phyloP scores from a whole-genome alignment of 1,139 yeast species.

The Pichia sp. region DNA sequence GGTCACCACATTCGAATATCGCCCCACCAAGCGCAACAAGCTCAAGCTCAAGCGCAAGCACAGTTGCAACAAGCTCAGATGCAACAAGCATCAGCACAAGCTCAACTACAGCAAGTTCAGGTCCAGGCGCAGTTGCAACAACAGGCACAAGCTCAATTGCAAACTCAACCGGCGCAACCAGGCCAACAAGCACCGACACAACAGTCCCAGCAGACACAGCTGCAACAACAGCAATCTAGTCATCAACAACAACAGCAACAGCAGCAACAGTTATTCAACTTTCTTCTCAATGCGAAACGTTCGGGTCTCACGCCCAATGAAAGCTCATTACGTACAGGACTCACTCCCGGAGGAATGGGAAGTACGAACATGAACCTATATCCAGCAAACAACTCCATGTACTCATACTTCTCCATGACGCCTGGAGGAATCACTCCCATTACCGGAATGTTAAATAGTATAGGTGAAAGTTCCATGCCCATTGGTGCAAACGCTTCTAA shows the following conservation, averaged over 20 bases:
- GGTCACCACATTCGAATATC: too few relatives aligned
- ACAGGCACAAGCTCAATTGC: constrained; percentile 12
- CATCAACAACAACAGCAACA: constrained; percentile 12
- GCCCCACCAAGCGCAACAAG: too few relatives aligned
- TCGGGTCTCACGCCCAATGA: constrained; percentile 69
- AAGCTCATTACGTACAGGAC: constrained; percentile 56
- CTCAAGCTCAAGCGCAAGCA: constrained; percentile 1
- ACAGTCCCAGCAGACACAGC: constrained; percentile 5
- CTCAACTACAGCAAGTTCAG: constrained; percentile 4
- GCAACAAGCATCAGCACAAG: constrained; percentile 1
- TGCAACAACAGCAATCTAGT: constrained; percentile 26
- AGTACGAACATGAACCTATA: too few relatives aligned
- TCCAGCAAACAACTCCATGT: constrained; percentile 4
- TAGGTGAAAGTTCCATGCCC: not conserved
- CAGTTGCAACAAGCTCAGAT: constrained; percentile 5
- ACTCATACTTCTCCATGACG: constrained; percentile 9
- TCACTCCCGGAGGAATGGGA: constrained; percentile 43
- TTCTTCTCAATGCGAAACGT: constrained; percentile 25
- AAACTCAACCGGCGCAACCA: not conserved
- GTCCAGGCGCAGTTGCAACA: constrained; percentile 1
- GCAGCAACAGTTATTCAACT: constrained; percentile 22
- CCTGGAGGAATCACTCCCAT: constrained; percentile 10
- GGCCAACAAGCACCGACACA: not conserved
- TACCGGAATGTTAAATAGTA: not conserved
- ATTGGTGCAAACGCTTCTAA: not conserved